Evolutionary conservation across 352 stramenopile species (phyloP), one percentile per base, ranked within the genome.

Genomic region (Phytophthora syringae): DNA sequence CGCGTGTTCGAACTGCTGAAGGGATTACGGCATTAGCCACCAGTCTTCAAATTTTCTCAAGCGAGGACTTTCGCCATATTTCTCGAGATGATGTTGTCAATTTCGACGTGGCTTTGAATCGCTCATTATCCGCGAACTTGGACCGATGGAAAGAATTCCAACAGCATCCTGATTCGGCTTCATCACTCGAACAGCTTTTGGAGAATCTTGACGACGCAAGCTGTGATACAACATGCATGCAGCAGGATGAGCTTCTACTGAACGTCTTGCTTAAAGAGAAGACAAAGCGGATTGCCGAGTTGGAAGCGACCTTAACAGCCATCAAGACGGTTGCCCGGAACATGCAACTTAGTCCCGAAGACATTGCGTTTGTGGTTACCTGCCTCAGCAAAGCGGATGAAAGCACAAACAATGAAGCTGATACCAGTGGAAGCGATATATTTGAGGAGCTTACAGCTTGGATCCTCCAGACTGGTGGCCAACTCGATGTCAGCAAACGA

Each of bases 181-280:
- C 52, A 18, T 45, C 44, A 18, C 59, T 72, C 4, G 37, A 62
- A 7, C 13, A 52, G 16, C 12, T 75, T 21, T 42, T 86, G 37
- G 28, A 60, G 7, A 50, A 18, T 7, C 59, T 76, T 21, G 49
- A 47, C 25, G 60, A 70, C 2, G 22, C 27, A 52, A 61, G 13
- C 13, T 52, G 55, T 39, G 47, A 30, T 28, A 65, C 25, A 11
- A 44, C 52, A 34, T 67, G 51, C 30, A 50, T 81, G 20, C 67
- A 76, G 22, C 68, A 67, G 27, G 79, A 88, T 24, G 60, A 81
- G 13, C 47, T 74, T 37, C 21, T 92, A 30, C 36, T 90, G 20
- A 79, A 72, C 18, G 59, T 58, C 2, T 67, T 95, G 34, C 54
- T 84, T 20, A 79, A 80, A 37, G 85, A 94, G 42, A 92, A 93